Conservation (phyloP, 257 asterid species). For the Plectranthus barbatus region DNA sequence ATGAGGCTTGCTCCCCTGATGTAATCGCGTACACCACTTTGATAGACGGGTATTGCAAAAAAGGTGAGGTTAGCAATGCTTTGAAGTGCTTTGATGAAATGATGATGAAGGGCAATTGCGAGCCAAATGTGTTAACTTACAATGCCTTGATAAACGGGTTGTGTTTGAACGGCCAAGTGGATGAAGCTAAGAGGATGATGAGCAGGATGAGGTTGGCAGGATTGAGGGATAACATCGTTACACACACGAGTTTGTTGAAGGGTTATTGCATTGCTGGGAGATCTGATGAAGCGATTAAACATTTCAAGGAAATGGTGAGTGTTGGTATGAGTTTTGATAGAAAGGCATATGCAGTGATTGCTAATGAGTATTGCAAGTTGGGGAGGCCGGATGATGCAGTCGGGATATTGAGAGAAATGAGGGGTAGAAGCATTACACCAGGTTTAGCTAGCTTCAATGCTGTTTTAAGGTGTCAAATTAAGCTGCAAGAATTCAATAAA, state of each 20-base stretch:
- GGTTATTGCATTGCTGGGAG: constrained; percentile 39
- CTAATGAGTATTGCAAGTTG: constrained; percentile 33
- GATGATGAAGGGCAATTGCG: constrained; percentile 21
- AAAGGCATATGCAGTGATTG: constrained; percentile 27
- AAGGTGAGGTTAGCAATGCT: constrained; percentile 27
- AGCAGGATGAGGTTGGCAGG: constrained; percentile 38
- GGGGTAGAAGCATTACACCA: constrained; percentile 18
- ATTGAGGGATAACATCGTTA: constrained; percentile 26
- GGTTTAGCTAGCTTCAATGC: constrained; percentile 27
- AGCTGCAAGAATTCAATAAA: constrained; percentile 21
- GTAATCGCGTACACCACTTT: constrained; percentile 28
- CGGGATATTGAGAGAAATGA: constrained; percentile 31
- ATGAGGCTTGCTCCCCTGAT: constrained; percentile 29
- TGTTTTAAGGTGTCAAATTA: constrained; percentile 24
- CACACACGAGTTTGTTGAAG: constrained; percentile 41
- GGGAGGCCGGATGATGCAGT: constrained; percentile 38
- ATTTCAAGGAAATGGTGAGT: constrained; percentile 35
- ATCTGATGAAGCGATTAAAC: constrained; percentile 33
- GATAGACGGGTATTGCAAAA: constrained; percentile 44
- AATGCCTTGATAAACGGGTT: constrained; percentile 45
- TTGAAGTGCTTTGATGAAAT: constrained; percentile 34
- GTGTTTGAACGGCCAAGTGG: constrained; percentile 37
- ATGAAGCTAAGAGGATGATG: constrained; percentile 39
- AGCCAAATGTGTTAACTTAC: constrained; percentile 35
- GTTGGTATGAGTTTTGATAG: constrained; percentile 33